Conservation (phyloP, 2,329 filamentous ascomycete species). For the Thelonectria olida region DNA sequence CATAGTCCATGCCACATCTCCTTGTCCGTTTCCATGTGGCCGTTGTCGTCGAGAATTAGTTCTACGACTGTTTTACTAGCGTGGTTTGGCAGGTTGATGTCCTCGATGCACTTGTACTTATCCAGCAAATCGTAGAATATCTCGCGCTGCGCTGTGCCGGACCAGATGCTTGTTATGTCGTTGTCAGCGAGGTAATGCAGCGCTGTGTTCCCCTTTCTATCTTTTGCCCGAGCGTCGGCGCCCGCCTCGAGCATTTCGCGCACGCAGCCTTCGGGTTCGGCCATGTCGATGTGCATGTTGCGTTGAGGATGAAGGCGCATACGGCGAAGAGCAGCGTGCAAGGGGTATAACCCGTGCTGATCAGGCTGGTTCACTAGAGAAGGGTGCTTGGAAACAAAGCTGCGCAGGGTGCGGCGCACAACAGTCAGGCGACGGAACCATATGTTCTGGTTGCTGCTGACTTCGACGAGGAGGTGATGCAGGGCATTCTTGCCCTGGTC, state of each 20-base stretch:
- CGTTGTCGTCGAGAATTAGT: conserved; percentile 8
- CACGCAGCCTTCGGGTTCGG: not conserved
- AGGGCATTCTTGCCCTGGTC: not conserved
- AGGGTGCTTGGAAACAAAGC: not conserved
- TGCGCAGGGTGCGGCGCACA: not conserved
- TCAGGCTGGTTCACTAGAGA: not conserved
- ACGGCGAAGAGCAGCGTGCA: not conserved
- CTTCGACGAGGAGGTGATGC: not conserved
- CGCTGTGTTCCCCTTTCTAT: not conserved
- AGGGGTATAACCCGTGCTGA: not conserved
- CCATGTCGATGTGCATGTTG: not conserved
- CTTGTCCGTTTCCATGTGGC: not conserved
- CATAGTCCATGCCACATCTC: not conserved
- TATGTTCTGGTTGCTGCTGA: not conserved
- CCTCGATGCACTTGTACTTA: not conserved
- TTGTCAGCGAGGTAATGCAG: not conserved
- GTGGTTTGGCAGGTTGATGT: not conserved
- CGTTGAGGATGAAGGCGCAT: not conserved
- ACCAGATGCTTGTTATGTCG: not conserved
- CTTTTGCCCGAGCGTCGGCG: not conserved
- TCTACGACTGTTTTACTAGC: not conserved
- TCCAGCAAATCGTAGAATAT: not conserved
- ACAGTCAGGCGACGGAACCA: not conserved
- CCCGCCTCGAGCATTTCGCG: not conserved
- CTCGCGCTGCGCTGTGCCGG: not conserved